A percentile compares a stretch with the other conserved stretches of the same genome.
Conservation (phyloP, 148 eudicot genomes). For the Rhododendron simsii region DNA sequence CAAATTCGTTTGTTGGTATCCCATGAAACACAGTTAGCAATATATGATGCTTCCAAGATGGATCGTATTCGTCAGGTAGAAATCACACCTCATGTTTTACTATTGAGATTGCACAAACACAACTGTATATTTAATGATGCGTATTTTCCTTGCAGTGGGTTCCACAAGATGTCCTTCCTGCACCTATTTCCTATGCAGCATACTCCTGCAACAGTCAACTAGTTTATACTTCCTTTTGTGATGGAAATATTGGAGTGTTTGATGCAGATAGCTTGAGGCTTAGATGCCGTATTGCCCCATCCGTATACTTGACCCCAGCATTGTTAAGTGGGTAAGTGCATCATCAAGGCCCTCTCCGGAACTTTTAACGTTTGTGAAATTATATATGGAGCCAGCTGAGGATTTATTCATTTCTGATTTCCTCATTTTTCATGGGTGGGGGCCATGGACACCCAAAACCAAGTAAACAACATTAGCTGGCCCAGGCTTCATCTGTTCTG, state of each 20-base stretch:
- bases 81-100: not conserved
- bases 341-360: not conserved
- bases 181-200: slow-evolving; percentile 71
- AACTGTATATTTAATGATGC: slow-evolving; percentile 2
- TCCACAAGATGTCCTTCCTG: slow-evolving; percentile 68
- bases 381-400: not conserved
- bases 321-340: slow-evolving; percentile 62
- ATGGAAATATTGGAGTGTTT: slow-evolving; percentile 75
- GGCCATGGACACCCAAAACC: not conserved
- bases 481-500: not conserved
- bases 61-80: slow-evolving; percentile 70
- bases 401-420: not conserved
- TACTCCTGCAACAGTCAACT: slow-evolving; percentile 84
- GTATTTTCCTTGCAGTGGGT: slow-evolving; percentile 58
- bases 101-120: not conserved
- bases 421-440: not conserved
- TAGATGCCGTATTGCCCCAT: slow-evolving; percentile 72
- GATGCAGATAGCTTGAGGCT: slow-evolving; percentile 71
- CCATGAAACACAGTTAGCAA: slow-evolving; percentile 84
- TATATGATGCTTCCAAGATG: slow-evolving; percentile 89
- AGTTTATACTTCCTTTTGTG: slow-evolving; percentile 62
- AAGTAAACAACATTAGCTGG: not conserved
- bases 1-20: slow-evolving; percentile 71
- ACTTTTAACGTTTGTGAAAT: not conserved
- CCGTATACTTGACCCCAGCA: slow-evolving; percentile 55